Evolutionary conservation across 345 rosid species (phyloP).

Genomic region (Camelina sativa): DNA sequence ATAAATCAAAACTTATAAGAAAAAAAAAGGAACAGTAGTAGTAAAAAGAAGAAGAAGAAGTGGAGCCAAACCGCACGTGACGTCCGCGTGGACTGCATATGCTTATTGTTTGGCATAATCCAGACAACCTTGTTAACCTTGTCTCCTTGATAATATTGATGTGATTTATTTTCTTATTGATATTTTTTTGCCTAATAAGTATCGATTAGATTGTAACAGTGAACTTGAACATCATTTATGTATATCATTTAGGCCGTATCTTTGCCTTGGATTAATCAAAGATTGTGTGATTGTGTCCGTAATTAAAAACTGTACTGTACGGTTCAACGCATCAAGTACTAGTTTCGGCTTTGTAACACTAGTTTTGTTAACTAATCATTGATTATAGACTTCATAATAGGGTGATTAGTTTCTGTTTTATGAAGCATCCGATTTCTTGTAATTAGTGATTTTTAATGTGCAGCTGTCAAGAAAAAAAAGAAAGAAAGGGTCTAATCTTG

Average conservation of each 20-base stretch:
- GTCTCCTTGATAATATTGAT: slow-evolving; percentile 30
- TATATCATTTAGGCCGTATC: slow-evolving; percentile 36
- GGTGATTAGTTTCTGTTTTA: slow-evolving; percentile 37
- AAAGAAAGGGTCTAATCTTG: neutral
- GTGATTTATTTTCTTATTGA: neutral
- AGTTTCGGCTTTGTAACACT: slow-evolving; percentile 24
- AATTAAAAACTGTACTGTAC: slow-evolving; percentile 30
- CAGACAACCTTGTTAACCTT: slow-evolving; percentile 43
- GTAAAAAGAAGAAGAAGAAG: neutral
- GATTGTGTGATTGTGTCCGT: slow-evolving; percentile 31
- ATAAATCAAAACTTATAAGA: neutral
- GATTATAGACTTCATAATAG: slow-evolving; percentile 21
- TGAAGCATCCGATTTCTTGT: slow-evolving; percentile 45
- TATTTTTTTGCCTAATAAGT: slow-evolving; percentile 9
- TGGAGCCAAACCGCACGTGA: slow-evolving; percentile 38
- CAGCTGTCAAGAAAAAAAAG: too few species aligned
- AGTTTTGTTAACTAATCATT: slow-evolving; percentile 41
- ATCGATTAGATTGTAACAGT: slow-evolving; percentile 24
- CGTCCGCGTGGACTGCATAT: slow-evolving; percentile 36
- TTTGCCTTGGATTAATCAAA: slow-evolving; percentile 45
- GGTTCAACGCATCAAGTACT: slow-evolving; percentile 45
- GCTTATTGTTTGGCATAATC: slow-evolving; percentile 36
- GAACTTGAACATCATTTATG: slow-evolving; percentile 34
- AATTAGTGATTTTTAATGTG: slow-evolving; percentile 1
- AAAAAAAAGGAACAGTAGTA: neutral